Evolutionary conservation across 1,139 yeast genomes (phyloP), one percentile per base, ranked within the genome.

Genomic region (Eremothecium sinecaudum): DNA sequence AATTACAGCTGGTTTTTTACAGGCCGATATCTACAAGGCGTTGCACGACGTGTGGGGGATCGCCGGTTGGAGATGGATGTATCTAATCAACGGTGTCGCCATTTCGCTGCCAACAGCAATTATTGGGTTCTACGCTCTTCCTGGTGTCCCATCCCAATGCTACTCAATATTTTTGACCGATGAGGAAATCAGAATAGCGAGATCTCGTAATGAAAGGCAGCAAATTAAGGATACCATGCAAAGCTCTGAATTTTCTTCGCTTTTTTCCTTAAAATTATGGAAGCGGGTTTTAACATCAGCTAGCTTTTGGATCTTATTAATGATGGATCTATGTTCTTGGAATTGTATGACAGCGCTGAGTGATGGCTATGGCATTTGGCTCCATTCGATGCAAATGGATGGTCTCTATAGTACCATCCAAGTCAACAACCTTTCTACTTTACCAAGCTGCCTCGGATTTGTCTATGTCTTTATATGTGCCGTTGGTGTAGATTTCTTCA

Each of bases 11-110:
- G 78, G 79, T 29, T 58, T 75, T 33, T 57, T 75, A 32, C 73
- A 76, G 18, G 72, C 75, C 15, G 66, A 78, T 16, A 71, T 74
- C 34, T 70, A 61, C 43, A 57, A 66, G 40, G 51, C 62, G 27
- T 54, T 79, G 46, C 65, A 68, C 36, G 78, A 76, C 28, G 59
- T 56, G 5, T 60, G 58, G 29, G 84, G 84, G 2, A 54, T 71
- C 26, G 67, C 68, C 5, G 76, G 84, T 19, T 80, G 92, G 92
- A 71, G 77, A 56, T 80, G 90, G 90, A 71, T 79, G 55, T 80
- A 77, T 50, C 70, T 81, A 34, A 67, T 81, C 37, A 84, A 79
- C 55, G 83, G 84, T 21, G 59, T 75, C 25, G 62, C 60, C 10
- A 64, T 77, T 27, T 74, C 84, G 1, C 44, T 77, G 31, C 70